Conservation (phyloP, 106 monocot species). For the Acorus gramineus region DNA sequence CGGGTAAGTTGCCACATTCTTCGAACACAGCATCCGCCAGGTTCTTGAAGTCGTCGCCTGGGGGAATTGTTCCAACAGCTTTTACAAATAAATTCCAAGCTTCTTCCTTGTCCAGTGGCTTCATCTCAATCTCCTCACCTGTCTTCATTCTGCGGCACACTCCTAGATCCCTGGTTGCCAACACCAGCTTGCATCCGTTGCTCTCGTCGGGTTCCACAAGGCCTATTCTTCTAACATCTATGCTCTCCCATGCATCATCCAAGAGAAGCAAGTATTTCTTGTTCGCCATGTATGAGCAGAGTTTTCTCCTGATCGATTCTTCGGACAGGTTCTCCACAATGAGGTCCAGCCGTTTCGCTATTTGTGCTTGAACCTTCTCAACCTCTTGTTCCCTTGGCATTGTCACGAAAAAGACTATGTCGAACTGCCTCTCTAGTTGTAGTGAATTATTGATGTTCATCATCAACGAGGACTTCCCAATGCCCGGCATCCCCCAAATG, state of each 20-base stretch:
- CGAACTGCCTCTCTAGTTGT: not conserved
- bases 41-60: not conserved
- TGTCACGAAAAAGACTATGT: constrained; percentile 12
- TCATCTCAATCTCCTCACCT: constrained; percentile 13
- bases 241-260: constrained; percentile 28
- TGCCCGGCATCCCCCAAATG: constrained; percentile 24
- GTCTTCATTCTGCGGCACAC: constrained; percentile 31
- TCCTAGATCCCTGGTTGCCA: constrained; percentile 19
- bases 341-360: constrained; percentile 21
- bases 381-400: constrained; percentile 2
- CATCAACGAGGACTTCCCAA: constrained; percentile 30
- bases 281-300: constrained; percentile 17
- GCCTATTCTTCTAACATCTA: constrained; percentile 13
- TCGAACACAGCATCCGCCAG: constrained; percentile 6
- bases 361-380: constrained; percentile 5
- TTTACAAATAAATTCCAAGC: constrained; percentile 23
- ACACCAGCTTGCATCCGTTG: constrained; percentile 15
- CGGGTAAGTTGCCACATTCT: constrained; percentile 23
- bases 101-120: constrained; percentile 13
- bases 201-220: constrained; percentile 9
- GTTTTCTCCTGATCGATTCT: constrained; percentile 11
- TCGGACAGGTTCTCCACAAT: constrained; percentile 10
- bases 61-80: constrained; percentile 8
- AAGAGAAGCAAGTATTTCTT: constrained; percentile 25
- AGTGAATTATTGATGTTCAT: constrained; percentile 21